Conservation (phyloP, 371 early-diverging fungal species). For the Chytridium lagenaria region DNA sequence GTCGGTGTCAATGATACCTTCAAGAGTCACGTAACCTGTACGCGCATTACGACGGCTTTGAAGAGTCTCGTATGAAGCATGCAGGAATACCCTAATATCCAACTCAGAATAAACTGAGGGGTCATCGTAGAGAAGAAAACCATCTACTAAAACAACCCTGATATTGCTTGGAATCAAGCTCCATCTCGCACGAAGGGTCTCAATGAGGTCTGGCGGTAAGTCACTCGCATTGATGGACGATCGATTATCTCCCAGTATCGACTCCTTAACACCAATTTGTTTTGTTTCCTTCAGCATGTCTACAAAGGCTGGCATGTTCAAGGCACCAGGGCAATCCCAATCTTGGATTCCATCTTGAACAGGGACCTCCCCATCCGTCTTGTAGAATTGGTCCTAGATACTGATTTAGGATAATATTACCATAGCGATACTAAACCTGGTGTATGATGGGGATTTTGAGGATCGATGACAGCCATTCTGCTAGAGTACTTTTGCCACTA, state of each 20-base stretch:
- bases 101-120: conserved; percentile 48
- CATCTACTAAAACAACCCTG: conserved; percentile 76
- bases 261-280: conserved; percentile 21
- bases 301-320: conserved; percentile 62
- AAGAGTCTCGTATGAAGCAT: conserved; percentile 65
- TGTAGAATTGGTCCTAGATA: conserved; percentile 81
- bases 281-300: conserved; percentile 48
- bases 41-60: conserved; percentile 71
- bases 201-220: not conserved
- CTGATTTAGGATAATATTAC: not conserved
- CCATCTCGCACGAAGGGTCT: not conserved
- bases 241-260: conserved; percentile 34
- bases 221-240: conserved; percentile 21
- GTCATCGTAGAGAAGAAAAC: conserved; percentile 74
- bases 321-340: conserved; percentile 87
- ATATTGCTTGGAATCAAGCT: not conserved
- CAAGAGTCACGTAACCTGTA: conserved; percentile 74
- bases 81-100: conserved; percentile 70
- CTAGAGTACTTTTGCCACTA: conserved; percentile 48
- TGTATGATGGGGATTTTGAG: conserved; percentile 71
- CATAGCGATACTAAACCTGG: conserved; percentile 57
- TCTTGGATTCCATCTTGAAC: conserved; percentile 68
- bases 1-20: too few species aligned
- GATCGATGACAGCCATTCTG: conserved; percentile 51
- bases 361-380: conserved; percentile 70